These are phyloP conservation scores for Caloboletus firmus DNA, from an alignment of 1,284 basidiomycete species.

Conservation along the genomic window DNA sequence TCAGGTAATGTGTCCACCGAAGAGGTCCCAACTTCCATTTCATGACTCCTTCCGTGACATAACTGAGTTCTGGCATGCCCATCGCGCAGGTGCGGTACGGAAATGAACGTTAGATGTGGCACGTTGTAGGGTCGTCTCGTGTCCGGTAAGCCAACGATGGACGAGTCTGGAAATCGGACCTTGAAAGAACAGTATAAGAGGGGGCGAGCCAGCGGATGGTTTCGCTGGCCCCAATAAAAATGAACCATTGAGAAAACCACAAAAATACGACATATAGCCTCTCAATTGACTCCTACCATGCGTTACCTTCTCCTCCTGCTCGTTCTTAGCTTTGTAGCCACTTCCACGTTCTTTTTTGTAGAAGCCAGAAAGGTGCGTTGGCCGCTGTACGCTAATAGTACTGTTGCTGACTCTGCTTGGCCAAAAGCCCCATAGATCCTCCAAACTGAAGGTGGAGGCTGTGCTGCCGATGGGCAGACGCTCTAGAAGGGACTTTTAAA, in stretches of 20 bases:
- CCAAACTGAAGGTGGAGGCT: slow-evolving; percentile 10
- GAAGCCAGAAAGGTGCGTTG: slow-evolving; percentile 29
- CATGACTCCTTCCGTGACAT: not conserved
- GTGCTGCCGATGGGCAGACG: slow-evolving; percentile 1
- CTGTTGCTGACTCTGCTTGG: slow-evolving; percentile 10
- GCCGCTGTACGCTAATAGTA: not conserved
- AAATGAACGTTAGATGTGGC: slow-evolving; percentile 22
- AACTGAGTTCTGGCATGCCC: slow-evolving; percentile 1
- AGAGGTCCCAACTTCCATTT: slow-evolving; percentile 22
- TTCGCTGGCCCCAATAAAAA: slow-evolving; percentile 31
- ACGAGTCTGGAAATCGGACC: slow-evolving; percentile 18
- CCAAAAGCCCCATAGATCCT: slow-evolving; percentile 24
- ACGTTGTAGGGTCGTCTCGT: slow-evolving; percentile 33
- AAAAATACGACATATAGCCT: slow-evolving; percentile 1
- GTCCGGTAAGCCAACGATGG: slow-evolving; percentile 9
- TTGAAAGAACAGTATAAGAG: slow-evolving; percentile 30
- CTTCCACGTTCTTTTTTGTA: slow-evolving; percentile 34
- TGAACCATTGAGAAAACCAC: slow-evolving; percentile 27
- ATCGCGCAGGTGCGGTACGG: slow-evolving; percentile 16
- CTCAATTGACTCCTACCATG: slow-evolving; percentile 12
- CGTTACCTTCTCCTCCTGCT: slow-evolving; percentile 32
- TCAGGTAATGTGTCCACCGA: not conserved
- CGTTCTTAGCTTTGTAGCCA: slow-evolving; percentile 32
- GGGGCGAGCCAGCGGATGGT: slow-evolving; percentile 1
- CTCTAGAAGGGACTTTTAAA: slow-evolving; percentile 30